These are phyloP conservation scores for Pestalotiopsis fici DNA, from an alignment of 2,329 filamentous ascomycete genomes.

Conservation along the genomic window DNA sequence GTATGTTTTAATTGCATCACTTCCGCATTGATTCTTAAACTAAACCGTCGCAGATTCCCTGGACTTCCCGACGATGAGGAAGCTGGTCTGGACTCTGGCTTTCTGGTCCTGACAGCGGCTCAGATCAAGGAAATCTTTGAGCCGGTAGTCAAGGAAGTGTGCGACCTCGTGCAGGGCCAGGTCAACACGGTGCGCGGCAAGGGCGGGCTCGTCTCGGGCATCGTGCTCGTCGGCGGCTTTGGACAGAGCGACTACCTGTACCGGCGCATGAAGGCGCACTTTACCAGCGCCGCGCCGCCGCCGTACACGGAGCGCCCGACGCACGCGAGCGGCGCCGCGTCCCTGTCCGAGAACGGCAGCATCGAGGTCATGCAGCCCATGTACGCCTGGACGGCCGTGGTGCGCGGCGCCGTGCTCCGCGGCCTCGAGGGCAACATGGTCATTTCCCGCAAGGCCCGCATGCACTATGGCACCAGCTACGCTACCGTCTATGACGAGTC, in stretches of 20 bases:
- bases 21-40: background rate
- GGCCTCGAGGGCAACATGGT: constrained; percentile 81
- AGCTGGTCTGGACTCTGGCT: constrained; percentile 73
- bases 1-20: constrained; percentile 37
- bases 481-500: constrained; percentile 78
- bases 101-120: constrained; percentile 69
- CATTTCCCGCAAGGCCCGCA: constrained; percentile 70
- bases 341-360: constrained; percentile 51
- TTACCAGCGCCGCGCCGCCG: constrained; percentile 58
- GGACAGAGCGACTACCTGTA: constrained; percentile 79
- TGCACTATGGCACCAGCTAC: constrained; percentile 80
- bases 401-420: constrained; percentile 73
- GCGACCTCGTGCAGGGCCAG: constrained; percentile 68
- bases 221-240: constrained; percentile 80
- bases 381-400: constrained; percentile 81
- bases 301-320: constrained; percentile 72
- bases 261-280: constrained; percentile 69
- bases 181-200: constrained; percentile 63
- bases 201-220: constrained; percentile 67
- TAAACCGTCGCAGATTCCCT: constrained; percentile 54
- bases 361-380: constrained; percentile 82
- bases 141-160: constrained; percentile 72
- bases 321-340: constrained; percentile 50
- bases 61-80: constrained; percentile 76
- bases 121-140: constrained; percentile 76